Base-by-base conservation (phyloP, 140 eudicot species). In the Ambrosia hybrid region DNA sequence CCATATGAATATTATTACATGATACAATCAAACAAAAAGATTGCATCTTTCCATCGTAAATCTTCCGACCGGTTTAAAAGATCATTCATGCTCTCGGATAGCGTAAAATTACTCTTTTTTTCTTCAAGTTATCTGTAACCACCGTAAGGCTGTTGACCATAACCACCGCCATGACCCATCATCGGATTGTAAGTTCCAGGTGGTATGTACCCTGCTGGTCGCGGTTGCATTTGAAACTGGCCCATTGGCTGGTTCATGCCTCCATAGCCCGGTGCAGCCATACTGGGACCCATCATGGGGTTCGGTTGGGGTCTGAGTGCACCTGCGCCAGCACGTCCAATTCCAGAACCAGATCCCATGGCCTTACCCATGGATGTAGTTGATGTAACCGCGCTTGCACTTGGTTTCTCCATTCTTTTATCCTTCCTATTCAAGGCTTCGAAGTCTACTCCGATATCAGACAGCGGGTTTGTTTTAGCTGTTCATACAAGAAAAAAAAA, bases 311-410 rank as follows among this genome's bases (percentile, higher is more conserved):
- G 71, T 90, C 97, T 82, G 13, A 88, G 76, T 71, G 84, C 88
- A 76, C 90, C 81, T 0, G 86, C 91, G 70, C 95, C 89, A 56
- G 94, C 92, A 68, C 96, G 96, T 1, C 99, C 99, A 39, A 88
- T 80, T 63, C 99, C 99, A 75, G 97, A 71, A 77, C 99, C 99
- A 9, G 97, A 91, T 34, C 99, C 99, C 99, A 95, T 95, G 53
- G 99, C 99, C 80, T 95, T 95, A 68, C 99, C 99, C 97, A 95
- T 95, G 68, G 83, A 58, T 38, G 91, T 72, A 16, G 82, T 95
- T 6, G 97, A 91, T 11, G 81, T 76, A 67, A 74, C 80, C 5
- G 96, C 76, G 14, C 83, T 68, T 67, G 85, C 66, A 48, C 88
- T 83, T 41, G 97, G 89, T 67, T 95, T 95, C 75, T 95, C 99